Conservation (phyloP, 495 filamentous ascomycete species). For the Clohesyomyces aquaticus region DNA sequence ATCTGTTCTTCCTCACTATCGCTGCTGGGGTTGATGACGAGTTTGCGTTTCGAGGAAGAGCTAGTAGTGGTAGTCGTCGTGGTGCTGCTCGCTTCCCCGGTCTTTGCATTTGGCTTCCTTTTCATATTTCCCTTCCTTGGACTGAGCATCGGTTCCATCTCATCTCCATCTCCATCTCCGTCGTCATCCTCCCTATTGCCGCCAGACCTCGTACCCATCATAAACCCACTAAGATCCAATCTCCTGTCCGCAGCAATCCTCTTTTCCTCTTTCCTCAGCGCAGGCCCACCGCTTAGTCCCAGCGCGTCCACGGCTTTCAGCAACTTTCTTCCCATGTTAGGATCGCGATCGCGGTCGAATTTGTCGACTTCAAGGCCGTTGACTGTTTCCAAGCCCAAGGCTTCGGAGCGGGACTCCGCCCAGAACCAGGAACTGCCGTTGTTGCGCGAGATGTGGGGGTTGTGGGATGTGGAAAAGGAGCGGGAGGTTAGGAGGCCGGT, state of each 20-base stretch:
- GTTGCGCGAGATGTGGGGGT: constrained; percentile 51
- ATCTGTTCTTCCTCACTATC: constrained; percentile 23
- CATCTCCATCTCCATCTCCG: too few species aligned
- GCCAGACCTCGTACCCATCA: too few species aligned
- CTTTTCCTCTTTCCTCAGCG: too few species aligned
- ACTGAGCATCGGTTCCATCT: too few species aligned
- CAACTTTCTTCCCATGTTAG: constrained; percentile 52
- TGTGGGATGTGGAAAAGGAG: constrained; percentile 49
- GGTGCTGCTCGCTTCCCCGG: neutral
- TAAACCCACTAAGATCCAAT: too few species aligned
- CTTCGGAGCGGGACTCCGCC: constrained; percentile 59
- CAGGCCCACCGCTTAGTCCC: too few species aligned
- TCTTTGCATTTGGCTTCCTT: too few species aligned
- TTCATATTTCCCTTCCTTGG: too few species aligned
- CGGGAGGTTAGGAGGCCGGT: constrained; percentile 49
- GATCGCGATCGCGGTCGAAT: constrained; percentile 51
- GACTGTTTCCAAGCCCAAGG: constrained; percentile 57
- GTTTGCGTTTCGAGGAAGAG: constrained; percentile 1
- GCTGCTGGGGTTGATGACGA: constrained; percentile 15
- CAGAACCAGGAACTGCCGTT: constrained; percentile 57
- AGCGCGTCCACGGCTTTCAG: constrained; percentile 53
- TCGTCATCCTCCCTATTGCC: too few species aligned
- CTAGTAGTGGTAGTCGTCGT: neutral
- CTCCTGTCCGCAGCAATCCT: too few species aligned
- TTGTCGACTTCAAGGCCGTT: constrained; percentile 56